Percentiles rank a stretch among this genome's conserved stretches.
Conservation (phyloP, 164 flowering plant species). For the Liriodendron chinense region DNA sequence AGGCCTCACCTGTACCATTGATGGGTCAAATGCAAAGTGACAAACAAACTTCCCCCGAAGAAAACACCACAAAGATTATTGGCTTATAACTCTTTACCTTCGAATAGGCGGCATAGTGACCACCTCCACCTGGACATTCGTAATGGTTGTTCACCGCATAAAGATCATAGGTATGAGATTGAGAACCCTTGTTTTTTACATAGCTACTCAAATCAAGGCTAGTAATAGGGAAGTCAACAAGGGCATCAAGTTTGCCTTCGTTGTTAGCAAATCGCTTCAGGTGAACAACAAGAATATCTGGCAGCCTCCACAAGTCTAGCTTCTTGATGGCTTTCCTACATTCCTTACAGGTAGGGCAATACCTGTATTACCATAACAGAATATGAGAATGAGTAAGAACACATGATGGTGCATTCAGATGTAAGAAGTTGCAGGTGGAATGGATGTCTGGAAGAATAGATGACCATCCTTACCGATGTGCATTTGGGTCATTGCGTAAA, state of each 20-base stretch:
- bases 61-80: not conserved
- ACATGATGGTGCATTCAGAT: not conserved
- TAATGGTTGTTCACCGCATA: slow-evolving; percentile 94
- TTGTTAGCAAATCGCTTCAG: slow-evolving; percentile 85
- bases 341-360: slow-evolving; percentile 87
- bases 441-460: no score
- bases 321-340: slow-evolving; percentile 88
- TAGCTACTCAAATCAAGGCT: slow-evolving; percentile 77
- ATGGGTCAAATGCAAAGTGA: no score
- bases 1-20: no score
- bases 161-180: slow-evolving; percentile 59
- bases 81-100: slow-evolving; percentile 46
- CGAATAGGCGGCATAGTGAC: slow-evolving; percentile 88
- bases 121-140: slow-evolving; percentile 84
- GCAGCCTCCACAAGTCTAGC: slow-evolving; percentile 89
- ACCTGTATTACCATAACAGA: slow-evolving; percentile 42
- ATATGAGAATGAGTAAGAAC: not conserved
- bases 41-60: not conserved
- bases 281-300: slow-evolving; percentile 87
- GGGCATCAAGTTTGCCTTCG: slow-evolving; percentile 72
- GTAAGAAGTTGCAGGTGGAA: not conserved
- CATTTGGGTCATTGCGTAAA: not conserved
- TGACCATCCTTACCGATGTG: not conserved
- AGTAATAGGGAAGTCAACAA: slow-evolving; percentile 74
- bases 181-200: slow-evolving; percentile 43